These are phyloP conservation scores for Aspergillus sp. DNA, from an alignment of 2,329 filamentous ascomycete species.

Conservation along the genomic window DNA sequence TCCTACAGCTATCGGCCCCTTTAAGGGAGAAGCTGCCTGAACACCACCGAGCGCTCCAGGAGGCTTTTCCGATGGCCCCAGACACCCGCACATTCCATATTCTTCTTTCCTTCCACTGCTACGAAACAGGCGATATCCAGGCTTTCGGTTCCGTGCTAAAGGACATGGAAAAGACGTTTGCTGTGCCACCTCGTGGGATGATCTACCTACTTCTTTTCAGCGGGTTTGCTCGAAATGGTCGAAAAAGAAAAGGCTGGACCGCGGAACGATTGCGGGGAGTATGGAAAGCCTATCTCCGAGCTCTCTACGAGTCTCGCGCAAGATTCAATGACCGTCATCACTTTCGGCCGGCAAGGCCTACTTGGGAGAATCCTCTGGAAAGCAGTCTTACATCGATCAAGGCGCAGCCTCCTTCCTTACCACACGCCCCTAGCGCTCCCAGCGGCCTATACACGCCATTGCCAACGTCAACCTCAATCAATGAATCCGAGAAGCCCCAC, in stretches of 20 bases:
- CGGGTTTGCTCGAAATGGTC: constrained; percentile 75
- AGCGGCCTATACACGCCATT: constrained; percentile 26
- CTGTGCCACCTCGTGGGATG: constrained; percentile 68
- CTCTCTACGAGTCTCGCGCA: constrained; percentile 36
- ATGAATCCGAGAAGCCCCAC: constrained; percentile 2
- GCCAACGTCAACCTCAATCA: constrained; percentile 12
- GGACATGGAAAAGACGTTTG: constrained; percentile 71
- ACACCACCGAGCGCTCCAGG: constrained; percentile 62
- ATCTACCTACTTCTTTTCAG: constrained; percentile 81
- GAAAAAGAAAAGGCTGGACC: constrained; percentile 69
- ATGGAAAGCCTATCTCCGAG: constrained; percentile 62
- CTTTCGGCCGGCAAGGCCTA: constrained; percentile 14
- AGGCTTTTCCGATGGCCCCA: constrained; percentile 65
- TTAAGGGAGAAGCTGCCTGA: constrained; percentile 51
- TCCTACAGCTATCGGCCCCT: constrained; percentile 47
- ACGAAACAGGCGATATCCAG: constrained; percentile 67
- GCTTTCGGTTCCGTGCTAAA: constrained; percentile 69
- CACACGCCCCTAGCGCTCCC: constrained; percentile 12
- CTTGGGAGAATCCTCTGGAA: constrained; percentile 33
- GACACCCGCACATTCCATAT: constrained; percentile 77
- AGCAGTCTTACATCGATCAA: constrained; percentile 7
- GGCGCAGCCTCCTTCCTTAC: constrained; percentile 5
- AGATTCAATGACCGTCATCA: constrained; percentile 21
- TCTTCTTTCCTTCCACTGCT: constrained; percentile 72
- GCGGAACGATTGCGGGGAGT: constrained; percentile 65